Evolutionary conservation across 1,284 basidiomycete genomes (phyloP), one percentile per base, ranked within the genome.

Genomic region (Vanrija humicola): DNA sequence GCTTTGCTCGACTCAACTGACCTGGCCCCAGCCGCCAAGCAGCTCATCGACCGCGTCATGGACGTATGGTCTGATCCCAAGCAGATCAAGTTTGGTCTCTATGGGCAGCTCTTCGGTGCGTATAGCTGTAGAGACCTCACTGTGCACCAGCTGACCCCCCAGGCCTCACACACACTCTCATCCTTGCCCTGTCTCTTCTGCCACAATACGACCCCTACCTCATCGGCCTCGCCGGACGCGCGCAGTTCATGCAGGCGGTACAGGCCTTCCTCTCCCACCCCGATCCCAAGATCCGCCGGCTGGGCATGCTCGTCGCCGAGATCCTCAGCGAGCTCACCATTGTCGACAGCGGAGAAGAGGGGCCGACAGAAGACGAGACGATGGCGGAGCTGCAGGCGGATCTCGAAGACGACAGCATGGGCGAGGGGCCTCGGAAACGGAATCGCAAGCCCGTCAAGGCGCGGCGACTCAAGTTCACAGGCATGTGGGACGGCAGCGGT

Each of bases 251-350:
- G 54, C 79, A 81, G 19, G 85, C 86, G 6, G 82, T 97, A 28
- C 84, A 87, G 9, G 76, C 77, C 6, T 95, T 93, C 67, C 84
- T 96, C 43, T 81, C 80, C 0, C 91, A 96, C 65, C 77, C 87
- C 4, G 90, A 95, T 55, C 77, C 81, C 4, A 81, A 83, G 2
- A 82, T 96, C 14, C 85, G 94, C 2, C 81, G 87, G n/a, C 87
- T 91, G 62, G 95, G 95, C 3, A 96, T 98, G 93, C 82, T 98
- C 12, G 84, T 86, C 0, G 95, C 90, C 0, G 95, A 98, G 73
- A 78, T 88, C 21, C 54, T 80, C 7, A 72, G 67, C 55, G 64
- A 62, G 54, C 63, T 63, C 21, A 78, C 70, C 7, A 48, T 51
- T 14, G 52, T 50, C 25, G 53, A 50, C 14, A 53, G 59, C 7